Percentiles rank a stretch among this genome's conserved stretches.
Evolutionary conservation across 345 rosid species (phyloP).

Genomic region (Euphorbia peplus): DNA sequence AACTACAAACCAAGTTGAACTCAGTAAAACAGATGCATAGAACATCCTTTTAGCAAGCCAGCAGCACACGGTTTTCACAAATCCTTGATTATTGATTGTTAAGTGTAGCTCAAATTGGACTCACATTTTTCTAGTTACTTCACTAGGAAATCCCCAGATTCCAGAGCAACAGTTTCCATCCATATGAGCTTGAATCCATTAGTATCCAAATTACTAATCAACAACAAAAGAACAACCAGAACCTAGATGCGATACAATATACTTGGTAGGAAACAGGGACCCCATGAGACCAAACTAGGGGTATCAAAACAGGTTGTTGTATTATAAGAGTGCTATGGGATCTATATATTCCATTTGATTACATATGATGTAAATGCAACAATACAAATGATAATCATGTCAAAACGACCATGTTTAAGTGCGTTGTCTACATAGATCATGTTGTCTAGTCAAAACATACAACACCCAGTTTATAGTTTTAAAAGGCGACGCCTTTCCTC

Average conservation of each 20-base stretch:
- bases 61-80: background rate
- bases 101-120: background rate
- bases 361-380: too few species aligned
- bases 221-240: background rate
- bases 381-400: too few species aligned
- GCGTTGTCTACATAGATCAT: too few species aligned
- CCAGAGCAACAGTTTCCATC: background rate
- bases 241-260: background rate
- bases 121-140: background rate
- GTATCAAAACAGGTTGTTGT: too few species aligned
- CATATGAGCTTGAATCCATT: background rate
- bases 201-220: background rate
- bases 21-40: background rate
- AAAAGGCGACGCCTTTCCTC: too few species aligned
- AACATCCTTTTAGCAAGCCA: conserved; percentile 2
- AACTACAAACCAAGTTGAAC: background rate
- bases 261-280: background rate
- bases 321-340: too few species aligned
- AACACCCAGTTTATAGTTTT: too few species aligned
- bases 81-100: background rate
- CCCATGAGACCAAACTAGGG: background rate
- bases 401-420: too few species aligned
- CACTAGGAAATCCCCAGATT: background rate
- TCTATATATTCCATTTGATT: too few species aligned
- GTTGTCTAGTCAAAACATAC: too few species aligned